phyloP scores from a whole-genome alignment of 768 basidiomycete genomes.

The Collybia sp. region DNA sequence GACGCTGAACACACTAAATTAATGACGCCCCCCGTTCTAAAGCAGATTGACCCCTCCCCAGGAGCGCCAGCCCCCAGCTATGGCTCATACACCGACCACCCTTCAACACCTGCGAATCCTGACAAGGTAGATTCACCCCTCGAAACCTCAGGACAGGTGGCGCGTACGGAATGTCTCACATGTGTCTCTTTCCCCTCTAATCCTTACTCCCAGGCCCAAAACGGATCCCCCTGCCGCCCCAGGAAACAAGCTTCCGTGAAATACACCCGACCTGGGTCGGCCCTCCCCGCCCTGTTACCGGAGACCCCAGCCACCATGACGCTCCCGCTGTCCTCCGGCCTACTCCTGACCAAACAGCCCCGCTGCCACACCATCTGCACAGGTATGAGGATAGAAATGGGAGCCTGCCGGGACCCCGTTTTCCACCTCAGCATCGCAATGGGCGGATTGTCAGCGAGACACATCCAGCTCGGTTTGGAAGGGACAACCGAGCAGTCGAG shows the following conservation, averaged over 20 bases:
- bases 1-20: constrained; percentile 4
- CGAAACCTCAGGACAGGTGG: constrained; percentile 9
- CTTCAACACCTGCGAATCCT: background rate
- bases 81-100: background rate
- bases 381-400: background rate
- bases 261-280: constrained; percentile 7
- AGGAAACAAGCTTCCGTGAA: constrained; percentile 32
- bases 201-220: constrained; percentile 25
- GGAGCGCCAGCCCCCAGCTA: constrained; percentile 4
- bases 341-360: background rate
- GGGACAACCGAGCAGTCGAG: constrained; percentile 20
- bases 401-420: constrained; percentile 10
- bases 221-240: constrained; percentile 41
- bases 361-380: background rate
- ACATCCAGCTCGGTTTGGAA: constrained; percentile 12
- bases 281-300: background rate
- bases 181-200: constrained; percentile 1
- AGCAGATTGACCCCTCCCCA: constrained; percentile 6
- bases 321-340: background rate
- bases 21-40: constrained; percentile 5
- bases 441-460: constrained; percentile 3
- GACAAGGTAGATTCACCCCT: background rate
- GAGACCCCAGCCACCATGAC: background rate
- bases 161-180: constrained; percentile 26
- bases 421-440: constrained; percentile 3